Evolutionary conservation across 257 asterid species (phyloP).

Genomic region (Petunia secreta): DNA sequence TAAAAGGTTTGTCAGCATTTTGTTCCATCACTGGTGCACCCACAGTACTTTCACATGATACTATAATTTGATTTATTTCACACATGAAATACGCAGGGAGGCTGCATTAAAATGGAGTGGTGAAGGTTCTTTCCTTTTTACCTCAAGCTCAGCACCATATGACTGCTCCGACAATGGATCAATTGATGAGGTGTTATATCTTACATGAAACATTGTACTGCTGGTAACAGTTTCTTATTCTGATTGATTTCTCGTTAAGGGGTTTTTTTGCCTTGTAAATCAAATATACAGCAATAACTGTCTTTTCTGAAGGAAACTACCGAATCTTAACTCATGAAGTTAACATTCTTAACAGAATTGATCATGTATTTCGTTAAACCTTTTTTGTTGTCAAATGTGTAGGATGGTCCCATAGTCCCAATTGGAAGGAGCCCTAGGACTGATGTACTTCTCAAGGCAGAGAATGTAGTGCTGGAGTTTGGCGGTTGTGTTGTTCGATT

Average conservation of each 20-base stretch:
- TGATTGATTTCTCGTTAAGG: constrained; percentile 4
- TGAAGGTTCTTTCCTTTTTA: constrained; percentile 89
- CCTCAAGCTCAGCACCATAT: constrained; percentile 95
- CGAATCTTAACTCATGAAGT: not conserved
- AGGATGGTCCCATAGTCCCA: constrained; percentile 89
- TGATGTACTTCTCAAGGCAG: constrained; percentile 80
- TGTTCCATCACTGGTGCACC: no score
- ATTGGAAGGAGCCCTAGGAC: constrained; percentile 90
- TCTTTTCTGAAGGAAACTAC: not conserved
- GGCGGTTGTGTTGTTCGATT: constrained; percentile 92
- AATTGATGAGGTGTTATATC: constrained; percentile 82
- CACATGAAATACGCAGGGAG: constrained; percentile 52
- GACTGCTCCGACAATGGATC: constrained; percentile 86
- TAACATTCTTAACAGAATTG: constrained; percentile 4
- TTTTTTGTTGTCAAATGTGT: constrained; percentile 25
- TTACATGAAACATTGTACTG: constrained; percentile 32
- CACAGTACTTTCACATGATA: not conserved
- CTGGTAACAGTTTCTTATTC: constrained; percentile 21
- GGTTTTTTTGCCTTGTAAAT: not conserved
- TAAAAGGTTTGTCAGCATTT: no score
- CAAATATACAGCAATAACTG: not conserved
- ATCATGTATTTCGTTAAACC: constrained; percentile 15
- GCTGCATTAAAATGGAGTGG: constrained; percentile 91
- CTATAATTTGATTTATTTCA: constrained; percentile 6
- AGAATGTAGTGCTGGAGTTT: constrained; percentile 73